Evolutionary conservation across 2,329 filamentous ascomycete species (phyloP), one percentile per base, ranked within the genome.

Genomic region (Daldinia sp.): DNA sequence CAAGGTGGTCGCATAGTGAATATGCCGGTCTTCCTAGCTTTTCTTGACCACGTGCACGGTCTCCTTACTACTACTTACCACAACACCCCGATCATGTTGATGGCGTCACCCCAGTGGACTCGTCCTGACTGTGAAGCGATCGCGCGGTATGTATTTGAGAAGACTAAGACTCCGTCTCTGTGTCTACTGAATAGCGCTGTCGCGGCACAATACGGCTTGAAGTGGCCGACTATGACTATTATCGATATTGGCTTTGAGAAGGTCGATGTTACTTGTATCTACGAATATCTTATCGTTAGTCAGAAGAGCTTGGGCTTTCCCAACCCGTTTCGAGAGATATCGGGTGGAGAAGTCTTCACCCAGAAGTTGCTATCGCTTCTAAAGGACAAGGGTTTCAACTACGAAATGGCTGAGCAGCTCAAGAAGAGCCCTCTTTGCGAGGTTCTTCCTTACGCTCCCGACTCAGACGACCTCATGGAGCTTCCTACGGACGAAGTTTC

Each of bases 121-220:
- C 87, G 91, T 7, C 89, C 90, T 65, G 93, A 97, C 77, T 90
- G 90, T 75, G 94, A 98, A 78, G 86, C 86, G 35, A 89, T 99
- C 68, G 91, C 94, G 11, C 92, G 95, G 66, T 99, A 97, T 81
- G 87, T 98, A 68, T 99, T 99, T 73, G 95, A 99, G 78, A 96
- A 95, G 79, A 97, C 96, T 75, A 95, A 94, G 80, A 95, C 93
- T 0, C 95, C 95, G 0, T 93, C 92, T 0, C 90, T 99, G 52
- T 94, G 91, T 71, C 84, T 98, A 66, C 90, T 99, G 81, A 92
- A 98, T 77, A 90, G 93, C 70, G 94, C 92, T 2, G 80, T 96
- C 47, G 94, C 95, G 23, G 91, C 93, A 0, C 90, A 95, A 58
- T 98, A 96, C 73, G 94, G 93, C 9, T 85, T 93, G 27, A 87